phyloP scores from a whole-genome alignment of 768 basidiomycete species.

The Russula ochroleuca region DNA sequence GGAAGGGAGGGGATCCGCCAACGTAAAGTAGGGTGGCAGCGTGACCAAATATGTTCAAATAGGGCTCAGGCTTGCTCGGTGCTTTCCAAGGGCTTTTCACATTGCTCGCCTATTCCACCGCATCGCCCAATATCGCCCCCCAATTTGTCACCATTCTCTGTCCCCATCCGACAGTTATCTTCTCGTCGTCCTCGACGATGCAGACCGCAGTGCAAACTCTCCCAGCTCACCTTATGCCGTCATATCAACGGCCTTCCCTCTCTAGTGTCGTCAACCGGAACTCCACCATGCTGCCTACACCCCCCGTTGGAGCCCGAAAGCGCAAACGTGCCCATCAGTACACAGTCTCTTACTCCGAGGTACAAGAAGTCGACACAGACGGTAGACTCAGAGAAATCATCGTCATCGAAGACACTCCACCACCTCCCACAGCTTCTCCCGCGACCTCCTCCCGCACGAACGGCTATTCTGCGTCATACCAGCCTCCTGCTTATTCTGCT shows the following conservation, averaged over 20 bases:
- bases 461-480: conserved; percentile 73
- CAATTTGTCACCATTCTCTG: conserved; percentile 29
- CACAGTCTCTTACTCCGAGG: conserved; percentile 83
- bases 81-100: conserved; percentile 27
- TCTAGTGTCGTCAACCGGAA: conserved; percentile 41
- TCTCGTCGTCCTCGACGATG: conserved; percentile 53
- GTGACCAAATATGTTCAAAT: conserved; percentile 29
- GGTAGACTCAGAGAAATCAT: conserved; percentile 82
- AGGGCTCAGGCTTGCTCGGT: conserved; percentile 24
- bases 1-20: conserved; percentile 8
- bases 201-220: conserved; percentile 69
- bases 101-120: conserved; percentile 26
- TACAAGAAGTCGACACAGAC: conserved; percentile 77
- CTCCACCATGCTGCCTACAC: conserved; percentile 56
- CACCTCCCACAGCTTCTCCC: conserved; percentile 75
- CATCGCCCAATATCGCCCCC: conserved; percentile 26
- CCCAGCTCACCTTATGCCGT: conserved; percentile 53
- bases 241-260: conserved; percentile 61
- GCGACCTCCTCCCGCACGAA: conserved; percentile 61
- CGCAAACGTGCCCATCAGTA: conserved; percentile 78
- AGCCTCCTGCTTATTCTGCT: conserved; percentile 68
- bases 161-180: conserved; percentile 49
- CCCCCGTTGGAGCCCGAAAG: conserved; percentile 70
- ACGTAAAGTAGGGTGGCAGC: conserved; percentile 29
- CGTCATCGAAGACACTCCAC: conserved; percentile 89